phyloP scores from a whole-genome alignment of 495 filamentous ascomycete species.

The Xylaria castorea region DNA sequence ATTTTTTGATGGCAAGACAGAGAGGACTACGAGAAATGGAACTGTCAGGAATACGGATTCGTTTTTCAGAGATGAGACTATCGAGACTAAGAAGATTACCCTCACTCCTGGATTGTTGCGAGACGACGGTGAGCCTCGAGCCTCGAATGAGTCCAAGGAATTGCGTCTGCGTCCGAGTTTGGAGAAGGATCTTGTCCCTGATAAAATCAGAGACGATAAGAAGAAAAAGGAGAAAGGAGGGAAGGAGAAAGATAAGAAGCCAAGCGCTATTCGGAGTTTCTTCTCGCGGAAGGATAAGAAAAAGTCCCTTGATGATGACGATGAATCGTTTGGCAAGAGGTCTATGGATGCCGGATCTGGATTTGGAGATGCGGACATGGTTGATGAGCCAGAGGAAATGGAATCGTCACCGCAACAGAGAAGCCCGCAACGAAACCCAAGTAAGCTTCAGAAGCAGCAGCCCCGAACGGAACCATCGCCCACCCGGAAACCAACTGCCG shows the following conservation, averaged over 20 bases:
- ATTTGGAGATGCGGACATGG: slow-evolving; percentile 49
- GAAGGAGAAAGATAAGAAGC: slow-evolving; percentile 94
- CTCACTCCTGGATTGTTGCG: slow-evolving; percentile 93
- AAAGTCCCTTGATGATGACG: slow-evolving; percentile 69
- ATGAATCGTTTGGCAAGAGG: slow-evolving; percentile 70
- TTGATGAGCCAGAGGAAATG: slow-evolving; percentile 51
- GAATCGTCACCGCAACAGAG: slow-evolving; percentile 42
- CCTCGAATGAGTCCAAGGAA: slow-evolving; percentile 70
- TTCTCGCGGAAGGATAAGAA: slow-evolving; percentile 97
- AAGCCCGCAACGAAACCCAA: slow-evolving; percentile 62
- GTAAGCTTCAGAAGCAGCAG: slow-evolving; percentile 78
- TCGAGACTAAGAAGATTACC: slow-evolving; percentile 96
- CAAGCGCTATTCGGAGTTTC: slow-evolving; percentile 87
- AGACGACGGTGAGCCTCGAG: slow-evolving; percentile 72
- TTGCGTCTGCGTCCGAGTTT: slow-evolving; percentile 56
- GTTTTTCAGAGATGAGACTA: slow-evolving; percentile 95
- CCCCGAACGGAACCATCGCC: slow-evolving; percentile 61
- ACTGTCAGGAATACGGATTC: slow-evolving; percentile 89
- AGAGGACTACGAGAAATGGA: slow-evolving; percentile 78
- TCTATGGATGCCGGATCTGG: slow-evolving; percentile 55
- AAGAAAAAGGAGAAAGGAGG: slow-evolving; percentile 61
- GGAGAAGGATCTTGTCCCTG: slow-evolving; percentile 57
- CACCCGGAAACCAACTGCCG: slow-evolving; percentile 48
- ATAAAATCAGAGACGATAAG: slow-evolving; percentile 62
- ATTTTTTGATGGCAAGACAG: slow-evolving; percentile 63